A percentile compares a stretch with the other conserved stretches of the same genome.
phyloP scores from a whole-genome alignment of 345 rosid genomes.

The Eucalyptus pauciflora region DNA sequence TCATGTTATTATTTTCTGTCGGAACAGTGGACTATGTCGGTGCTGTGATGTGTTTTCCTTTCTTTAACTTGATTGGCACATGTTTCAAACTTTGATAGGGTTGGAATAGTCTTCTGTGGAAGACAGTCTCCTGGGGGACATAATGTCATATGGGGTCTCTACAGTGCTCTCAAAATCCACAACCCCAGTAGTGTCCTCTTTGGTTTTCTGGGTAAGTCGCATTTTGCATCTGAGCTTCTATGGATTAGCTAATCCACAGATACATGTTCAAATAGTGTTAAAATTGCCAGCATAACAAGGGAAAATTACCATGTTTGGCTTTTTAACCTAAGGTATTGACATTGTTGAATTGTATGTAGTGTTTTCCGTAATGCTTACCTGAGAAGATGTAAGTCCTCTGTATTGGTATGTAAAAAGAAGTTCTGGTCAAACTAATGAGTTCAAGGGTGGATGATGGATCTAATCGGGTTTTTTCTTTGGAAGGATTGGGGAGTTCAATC shows the following conservation, averaged over 20 bases:
- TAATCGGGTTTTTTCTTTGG: neutral
- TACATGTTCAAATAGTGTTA: neutral
- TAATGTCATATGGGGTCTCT: constrained; percentile 93
- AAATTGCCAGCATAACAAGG: neutral
- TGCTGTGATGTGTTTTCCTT: neutral
- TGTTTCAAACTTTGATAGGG: constrained; percentile 30
- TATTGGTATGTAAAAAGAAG: neutral
- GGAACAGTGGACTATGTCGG: neutral
- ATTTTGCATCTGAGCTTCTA: neutral
- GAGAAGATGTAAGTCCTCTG: neutral
- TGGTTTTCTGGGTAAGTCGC: constrained; percentile 73
- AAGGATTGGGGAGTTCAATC: neutral
- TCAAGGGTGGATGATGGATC: neutral
- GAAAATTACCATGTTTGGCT: neutral
- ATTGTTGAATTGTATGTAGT: neutral
- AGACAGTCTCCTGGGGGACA: constrained; percentile 99
- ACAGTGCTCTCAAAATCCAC: constrained; percentile 72
- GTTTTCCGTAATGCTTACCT: neutral
- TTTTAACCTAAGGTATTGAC: neutral
- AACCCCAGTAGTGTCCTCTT: constrained; percentile 59
- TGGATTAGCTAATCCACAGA: neutral
- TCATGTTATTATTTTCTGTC: neutral
- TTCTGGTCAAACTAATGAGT: neutral
- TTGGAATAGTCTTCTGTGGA: constrained; percentile 90
- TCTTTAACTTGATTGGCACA: neutral